Evolutionary conservation across 108 stramenopile species (phyloP), one percentile per base, ranked within the genome.

Genomic region (Craspedostauros australis): DNA sequence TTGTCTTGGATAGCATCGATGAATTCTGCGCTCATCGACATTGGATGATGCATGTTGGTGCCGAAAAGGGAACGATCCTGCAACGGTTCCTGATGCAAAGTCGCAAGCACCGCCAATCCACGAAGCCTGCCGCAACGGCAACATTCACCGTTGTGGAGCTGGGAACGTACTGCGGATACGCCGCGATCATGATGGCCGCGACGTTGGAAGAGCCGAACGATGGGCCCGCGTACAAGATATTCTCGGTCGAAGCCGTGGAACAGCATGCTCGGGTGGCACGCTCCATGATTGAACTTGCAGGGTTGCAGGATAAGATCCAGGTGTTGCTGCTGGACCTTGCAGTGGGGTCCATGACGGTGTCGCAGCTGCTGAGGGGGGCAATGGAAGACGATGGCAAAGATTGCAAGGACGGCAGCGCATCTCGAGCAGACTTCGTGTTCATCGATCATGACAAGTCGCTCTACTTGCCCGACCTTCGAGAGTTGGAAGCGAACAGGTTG

Each of bases 21-120:
- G 44, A 60, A 16, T 95, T 79, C 62, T 91, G 88, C 63, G 39
- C 62, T 16, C 32, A 50, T 2, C 43, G 88, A 19, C 89, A 95
- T 61, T 95, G 93, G 93, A 91, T 91, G 93, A 95, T 95, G 93
- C 83, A 91, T 52, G 57, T 91, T 18, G 93, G 93, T 15, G 70
- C 77, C 11, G 69, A 86, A 43, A 95, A 95, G 62, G 84, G 78
- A n/a, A 40, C 27, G 0, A 54, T 80, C 24, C 19, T 94, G 5
- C 18, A 49, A 5, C 5, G 25, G 0, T 71, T 64, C 14, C 32
- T 91, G 21, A 39, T 23, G 14, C 14, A 62, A 30, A 62, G 49
- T 57, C 44, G 38, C 1, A 26, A 41, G 37, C 46, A 39, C 5
- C 36, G 26, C 15, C 27, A 40, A 51, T 28, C 20, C 23, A 21